Conservation (phyloP, 2,329 filamentous ascomycete species). For the Monosporascus sp. region DNA sequence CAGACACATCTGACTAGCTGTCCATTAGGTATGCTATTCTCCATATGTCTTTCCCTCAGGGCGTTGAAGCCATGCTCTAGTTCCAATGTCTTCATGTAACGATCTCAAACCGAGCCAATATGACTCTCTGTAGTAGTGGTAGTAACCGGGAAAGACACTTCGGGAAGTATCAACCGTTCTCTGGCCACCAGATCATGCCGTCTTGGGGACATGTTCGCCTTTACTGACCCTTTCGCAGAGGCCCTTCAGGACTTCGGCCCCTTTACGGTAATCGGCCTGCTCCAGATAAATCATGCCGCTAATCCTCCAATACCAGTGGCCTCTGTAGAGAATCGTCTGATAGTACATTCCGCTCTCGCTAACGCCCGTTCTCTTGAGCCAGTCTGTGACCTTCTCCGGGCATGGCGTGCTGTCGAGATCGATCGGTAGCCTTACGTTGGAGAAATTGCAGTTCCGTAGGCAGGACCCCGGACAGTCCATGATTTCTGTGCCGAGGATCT, state of each 20-base stretch:
- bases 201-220: slow-evolving; percentile 16
- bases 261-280: slow-evolving; percentile 46
- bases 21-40: too few species aligned
- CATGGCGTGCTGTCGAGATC: slow-evolving; percentile 25
- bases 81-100: too few species aligned
- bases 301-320: slow-evolving; percentile 54
- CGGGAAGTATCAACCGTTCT: neutral
- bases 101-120: too few species aligned
- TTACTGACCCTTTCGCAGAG: slow-evolving; percentile 39
- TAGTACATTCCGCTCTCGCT: slow-evolving; percentile 49
- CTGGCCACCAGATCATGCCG: too few species aligned
- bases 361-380: slow-evolving; percentile 36
- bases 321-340: slow-evolving; percentile 47
- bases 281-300: slow-evolving; percentile 63
- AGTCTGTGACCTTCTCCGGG: slow-evolving; percentile 33
- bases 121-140: neutral
- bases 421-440: slow-evolving; percentile 52
- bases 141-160: neutral
- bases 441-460: slow-evolving; percentile 44
- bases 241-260: slow-evolving; percentile 16
- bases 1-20: too few species aligned
- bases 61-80: too few species aligned
- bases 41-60: too few species aligned
- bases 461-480: slow-evolving; percentile 40
- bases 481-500: slow-evolving; percentile 51